Evolutionary conservation across 1,284 basidiomycete species (phyloP), one percentile per base, ranked within the genome.

Genomic region (Meripilus lineatus): DNA sequence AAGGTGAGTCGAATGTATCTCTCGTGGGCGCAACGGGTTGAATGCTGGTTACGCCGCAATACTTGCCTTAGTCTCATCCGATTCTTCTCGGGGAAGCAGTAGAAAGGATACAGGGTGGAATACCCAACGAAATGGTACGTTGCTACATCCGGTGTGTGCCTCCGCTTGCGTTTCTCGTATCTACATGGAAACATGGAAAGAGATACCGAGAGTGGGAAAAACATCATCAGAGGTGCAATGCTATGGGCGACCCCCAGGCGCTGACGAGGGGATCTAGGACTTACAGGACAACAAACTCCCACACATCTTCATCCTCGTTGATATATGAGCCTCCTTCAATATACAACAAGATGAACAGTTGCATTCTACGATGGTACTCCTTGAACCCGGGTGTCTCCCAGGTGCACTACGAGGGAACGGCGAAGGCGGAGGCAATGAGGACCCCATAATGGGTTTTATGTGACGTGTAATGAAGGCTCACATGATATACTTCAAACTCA

Each of bases 251-350:
- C n/a, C n/a, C n/a, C n/a, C n/a, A n/a, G n/a, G n/a, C n/a, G n/a
- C n/a, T n/a, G n/a, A n/a, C n/a, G n/a, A n/a, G n/a, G n/a, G n/a
- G n/a, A n/a, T n/a, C n/a, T n/a, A 11, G 21, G 22, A 75, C 88
- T 50, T 55, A 90, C 84, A 93, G 61, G 1, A 88, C 70, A 36
- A 81, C 74, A 62, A 94, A 93, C 58, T 96, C 90, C 90, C 91
- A 96, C 5, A 74, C 72, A 32, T 93, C 87, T 61, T 93, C 89
- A 20, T 85, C 87, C 55, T 93, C 91, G 51, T 88, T 81, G 50
- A 99, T 90, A 65, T 93, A 98, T 22, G 88, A 92, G 5, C 93
- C 93, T 5, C 82, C 96, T 62, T 99, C 95, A 59, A 99, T 95
- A 67, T 92, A 98, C 6, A 99, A 71, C 33, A 96, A 66, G 46